These are phyloP conservation scores for Ichthyophthirius multifiliis DNA, from an alignment of 169 alveolate species.

Conservation along the genomic window DNA sequence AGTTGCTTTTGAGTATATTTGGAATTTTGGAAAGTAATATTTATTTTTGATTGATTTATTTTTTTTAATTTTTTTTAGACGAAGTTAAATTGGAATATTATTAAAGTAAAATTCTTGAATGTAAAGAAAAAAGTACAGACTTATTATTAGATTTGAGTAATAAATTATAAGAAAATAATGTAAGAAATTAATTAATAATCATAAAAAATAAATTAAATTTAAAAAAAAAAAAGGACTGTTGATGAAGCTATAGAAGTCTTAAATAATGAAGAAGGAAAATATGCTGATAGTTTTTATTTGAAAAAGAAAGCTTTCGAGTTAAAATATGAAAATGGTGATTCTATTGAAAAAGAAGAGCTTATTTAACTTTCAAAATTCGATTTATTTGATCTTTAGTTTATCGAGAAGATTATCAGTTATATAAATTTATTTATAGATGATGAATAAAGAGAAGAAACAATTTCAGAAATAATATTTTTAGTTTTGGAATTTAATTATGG, in stretches of 20 bases:
- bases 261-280: neutral
- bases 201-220: neutral
- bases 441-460: neutral
- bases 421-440: neutral
- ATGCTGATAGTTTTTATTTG: neutral
- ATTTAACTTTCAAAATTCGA: neutral
- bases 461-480: neutral
- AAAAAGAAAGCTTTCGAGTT: neutral
- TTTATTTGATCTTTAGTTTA: neutral
- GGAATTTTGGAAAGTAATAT: neutral
- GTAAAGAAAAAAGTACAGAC: conserved; percentile 1
- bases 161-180: neutral
- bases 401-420: neutral
- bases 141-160: neutral
- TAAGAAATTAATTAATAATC: neutral
- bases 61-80: neutral
- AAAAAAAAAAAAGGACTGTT: neutral
- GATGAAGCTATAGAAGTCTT: neutral
- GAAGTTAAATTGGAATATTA: neutral
- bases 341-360: neutral
- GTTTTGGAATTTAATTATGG: neutral
- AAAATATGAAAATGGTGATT: conserved; percentile 3
- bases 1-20: neutral
- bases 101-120: neutral
- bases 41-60: neutral